Conservation (phyloP, 805 yeast species). For the Candida arabinofermentans region DNA sequence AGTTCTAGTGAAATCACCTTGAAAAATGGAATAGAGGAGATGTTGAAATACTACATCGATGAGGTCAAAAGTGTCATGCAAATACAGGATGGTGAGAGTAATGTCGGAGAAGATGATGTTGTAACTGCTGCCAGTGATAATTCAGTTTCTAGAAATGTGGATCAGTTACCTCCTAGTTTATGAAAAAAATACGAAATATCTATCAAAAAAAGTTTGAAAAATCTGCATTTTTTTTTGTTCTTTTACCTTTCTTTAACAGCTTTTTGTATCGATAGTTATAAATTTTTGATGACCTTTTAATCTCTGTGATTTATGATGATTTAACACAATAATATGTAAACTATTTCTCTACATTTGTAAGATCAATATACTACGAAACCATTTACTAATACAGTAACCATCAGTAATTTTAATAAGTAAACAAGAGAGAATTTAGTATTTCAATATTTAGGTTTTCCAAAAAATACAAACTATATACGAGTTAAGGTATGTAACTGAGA, state of each 20-base stretch:
- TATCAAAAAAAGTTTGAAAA: neutral
- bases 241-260: neutral
- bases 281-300: too few species aligned
- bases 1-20: conserved; percentile 87
- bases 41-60: conserved; percentile 95
- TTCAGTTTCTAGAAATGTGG: conserved; percentile 9
- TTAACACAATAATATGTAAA: too few species aligned
- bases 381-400: too few species aligned
- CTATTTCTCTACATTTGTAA: too few species aligned
- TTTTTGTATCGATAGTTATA: too few species aligned
- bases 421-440: too few species aligned
- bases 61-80: conserved; percentile 89
- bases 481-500: too few species aligned
- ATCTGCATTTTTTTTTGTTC: neutral
- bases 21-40: conserved; percentile 94
- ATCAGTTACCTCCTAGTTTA: conserved; percentile 34
- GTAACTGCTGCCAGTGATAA: neutral
- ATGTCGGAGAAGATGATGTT: conserved; percentile 24
- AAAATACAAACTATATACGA: too few species aligned
- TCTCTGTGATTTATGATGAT: too few species aligned
- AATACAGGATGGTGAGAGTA: conserved; percentile 76
- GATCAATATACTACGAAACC: too few species aligned
- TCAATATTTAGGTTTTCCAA: too few species aligned
- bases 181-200: conserved; percentile 13
- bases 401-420: too few species aligned